phyloP scores from a whole-genome alignment of 2,329 filamentous ascomycete genomes.

The Fusarium foetens region DNA sequence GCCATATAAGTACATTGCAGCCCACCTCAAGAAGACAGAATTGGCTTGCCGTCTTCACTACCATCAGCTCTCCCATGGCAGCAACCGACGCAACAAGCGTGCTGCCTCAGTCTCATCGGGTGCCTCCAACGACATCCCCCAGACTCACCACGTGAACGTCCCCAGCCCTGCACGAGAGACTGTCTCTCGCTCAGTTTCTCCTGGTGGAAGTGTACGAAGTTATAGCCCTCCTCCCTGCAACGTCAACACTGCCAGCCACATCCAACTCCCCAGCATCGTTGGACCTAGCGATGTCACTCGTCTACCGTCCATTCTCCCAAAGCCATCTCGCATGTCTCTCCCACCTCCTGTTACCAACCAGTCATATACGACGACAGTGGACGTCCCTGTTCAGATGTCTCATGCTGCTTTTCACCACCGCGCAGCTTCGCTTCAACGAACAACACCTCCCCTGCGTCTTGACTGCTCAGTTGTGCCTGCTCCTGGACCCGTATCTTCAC shows the following conservation, averaged over 20 bases:
- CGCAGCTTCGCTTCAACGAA: conserved; percentile 47
- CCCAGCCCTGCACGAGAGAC: conserved; percentile 63
- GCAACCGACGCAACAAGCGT: conserved; percentile 82
- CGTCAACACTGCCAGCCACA: conserved; percentile 54
- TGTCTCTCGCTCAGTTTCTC: conserved; percentile 60
- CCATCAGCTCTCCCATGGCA: conserved; percentile 85
- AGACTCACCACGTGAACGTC: conserved; percentile 56
- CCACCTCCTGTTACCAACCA: conserved; percentile 52
- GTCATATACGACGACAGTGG: conserved; percentile 55
- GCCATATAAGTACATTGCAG: conserved; percentile 90
- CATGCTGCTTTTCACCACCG: conserved; percentile 53
- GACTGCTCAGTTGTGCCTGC: conserved; percentile 64
- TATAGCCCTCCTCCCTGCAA: conserved; percentile 58
- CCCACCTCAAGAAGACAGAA: conserved; percentile 87
- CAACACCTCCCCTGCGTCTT: conserved; percentile 63
- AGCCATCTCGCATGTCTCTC: conserved; percentile 66
- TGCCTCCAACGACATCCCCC: conserved; percentile 62
- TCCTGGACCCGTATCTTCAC: conserved; percentile 50
- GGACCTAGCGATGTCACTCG: conserved; percentile 56
- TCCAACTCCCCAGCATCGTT: conserved; percentile 64
- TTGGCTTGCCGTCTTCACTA: conserved; percentile 88
- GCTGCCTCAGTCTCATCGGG: conserved; percentile 75
- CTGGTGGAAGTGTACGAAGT: conserved; percentile 57
- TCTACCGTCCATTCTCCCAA: conserved; percentile 72
- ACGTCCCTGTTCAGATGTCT: conserved; percentile 58